phyloP scores from a whole-genome alignment of 1,139 yeast genomes.

The Geotrichum fermentans region DNA sequence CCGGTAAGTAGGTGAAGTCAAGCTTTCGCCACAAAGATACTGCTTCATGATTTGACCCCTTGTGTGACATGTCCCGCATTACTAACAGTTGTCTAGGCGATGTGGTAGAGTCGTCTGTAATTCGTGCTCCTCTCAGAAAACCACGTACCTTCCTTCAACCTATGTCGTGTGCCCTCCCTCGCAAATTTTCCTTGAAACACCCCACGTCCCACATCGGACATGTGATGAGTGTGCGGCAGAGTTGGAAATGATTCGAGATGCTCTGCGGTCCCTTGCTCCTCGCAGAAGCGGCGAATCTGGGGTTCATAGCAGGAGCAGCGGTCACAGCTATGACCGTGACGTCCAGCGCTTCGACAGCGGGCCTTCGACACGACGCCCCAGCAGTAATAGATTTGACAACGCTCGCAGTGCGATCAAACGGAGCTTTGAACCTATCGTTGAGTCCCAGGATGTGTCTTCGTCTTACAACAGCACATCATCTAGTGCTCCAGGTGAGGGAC shows the following conservation, averaged over 20 bases:
- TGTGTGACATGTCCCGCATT: too few relatives aligned
- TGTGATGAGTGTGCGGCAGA: constrained; percentile 69
- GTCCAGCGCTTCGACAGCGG: neutral
- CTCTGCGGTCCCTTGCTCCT: constrained; percentile 22
- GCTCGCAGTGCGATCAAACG: constrained; percentile 3
- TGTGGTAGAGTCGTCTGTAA: constrained; percentile 79
- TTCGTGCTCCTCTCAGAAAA: constrained; percentile 50
- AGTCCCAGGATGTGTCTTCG: constrained; percentile 9
- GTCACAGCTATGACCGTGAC: neutral
- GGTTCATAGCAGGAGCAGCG: neutral
- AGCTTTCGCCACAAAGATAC: too few relatives aligned
- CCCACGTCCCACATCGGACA: constrained; percentile 55
- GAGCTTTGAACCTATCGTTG: constrained; percentile 14
- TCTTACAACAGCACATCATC: neutral
- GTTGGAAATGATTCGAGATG: constrained; percentile 49
- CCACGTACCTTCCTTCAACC: constrained; percentile 46
- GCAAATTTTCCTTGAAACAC: constrained; percentile 46
- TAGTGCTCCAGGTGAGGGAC: neutral
- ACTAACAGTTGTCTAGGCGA: constrained; percentile 42
- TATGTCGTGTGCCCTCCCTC: constrained; percentile 47
- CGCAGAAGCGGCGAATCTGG: constrained; percentile 1
- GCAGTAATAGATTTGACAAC: too few relatives aligned
- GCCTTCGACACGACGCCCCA: too few relatives aligned
- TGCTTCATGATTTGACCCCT: too few relatives aligned
- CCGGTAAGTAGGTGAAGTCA: constrained; percentile 39